Percentiles rank a stretch among this genome's conserved stretches.
Conservation (phyloP, 139 green algal genomes). For the Chlamydomonas schloesseri region DNA sequence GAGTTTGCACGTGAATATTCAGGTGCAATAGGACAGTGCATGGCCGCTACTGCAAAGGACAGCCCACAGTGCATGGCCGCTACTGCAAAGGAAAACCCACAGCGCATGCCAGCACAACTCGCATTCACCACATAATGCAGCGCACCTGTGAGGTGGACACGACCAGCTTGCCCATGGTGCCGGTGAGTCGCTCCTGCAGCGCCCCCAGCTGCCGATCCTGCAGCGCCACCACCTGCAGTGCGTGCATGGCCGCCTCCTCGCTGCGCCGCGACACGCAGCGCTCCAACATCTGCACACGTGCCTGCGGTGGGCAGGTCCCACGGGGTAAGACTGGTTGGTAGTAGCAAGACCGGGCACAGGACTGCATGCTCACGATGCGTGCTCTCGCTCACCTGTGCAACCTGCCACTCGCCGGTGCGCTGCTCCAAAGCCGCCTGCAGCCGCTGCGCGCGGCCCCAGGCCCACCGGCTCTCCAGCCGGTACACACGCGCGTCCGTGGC, state of each 20-base stretch:
- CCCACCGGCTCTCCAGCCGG: constrained; percentile 22
- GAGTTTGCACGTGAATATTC: too few relatives aligned
- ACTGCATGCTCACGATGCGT: too few relatives aligned
- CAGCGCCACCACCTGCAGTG: constrained; percentile 46
- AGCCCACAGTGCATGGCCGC: too few relatives aligned
- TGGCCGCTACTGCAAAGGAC: too few relatives aligned
- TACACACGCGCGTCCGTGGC: constrained; percentile 36
- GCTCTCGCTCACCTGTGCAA: constrained; percentile 26
- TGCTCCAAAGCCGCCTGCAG: constrained; percentile 49
- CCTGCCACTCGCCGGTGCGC: constrained; percentile 47
- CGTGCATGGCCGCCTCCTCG: constrained; percentile 37
- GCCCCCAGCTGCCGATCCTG: constrained; percentile 39
- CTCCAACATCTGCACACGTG: constrained; percentile 14
- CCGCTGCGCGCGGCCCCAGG: neutral
- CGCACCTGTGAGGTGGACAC: constrained; percentile 6
- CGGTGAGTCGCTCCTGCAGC: constrained; percentile 5
- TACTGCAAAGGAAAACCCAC: too few relatives aligned
- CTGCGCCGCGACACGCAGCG: neutral
- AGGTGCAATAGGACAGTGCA: too few relatives aligned
- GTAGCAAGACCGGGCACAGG: too few relatives aligned
- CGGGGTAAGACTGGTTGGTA: too few relatives aligned
- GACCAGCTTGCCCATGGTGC: constrained; percentile 24
- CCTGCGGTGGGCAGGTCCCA: neutral
- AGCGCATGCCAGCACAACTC: too few relatives aligned
- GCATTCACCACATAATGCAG: too few relatives aligned